Percentiles rank a stretch among this genome's conserved stretches.
Conservation (phyloP, 352 stramenopile genomes). For the Phytopythium boreale region DNA sequence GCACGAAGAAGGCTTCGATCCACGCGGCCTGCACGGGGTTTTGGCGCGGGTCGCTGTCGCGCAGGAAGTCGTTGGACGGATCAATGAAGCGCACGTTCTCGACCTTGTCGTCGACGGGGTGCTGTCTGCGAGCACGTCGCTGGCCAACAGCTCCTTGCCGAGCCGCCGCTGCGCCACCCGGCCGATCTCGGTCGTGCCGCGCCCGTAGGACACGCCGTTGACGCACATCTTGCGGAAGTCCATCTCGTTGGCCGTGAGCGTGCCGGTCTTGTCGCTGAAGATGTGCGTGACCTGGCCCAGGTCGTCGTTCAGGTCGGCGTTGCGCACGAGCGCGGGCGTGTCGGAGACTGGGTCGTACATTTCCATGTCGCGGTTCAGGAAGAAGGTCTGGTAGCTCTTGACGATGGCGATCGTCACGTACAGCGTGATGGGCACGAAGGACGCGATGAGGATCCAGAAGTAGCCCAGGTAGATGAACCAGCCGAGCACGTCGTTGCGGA, state of each 20-base stretch:
- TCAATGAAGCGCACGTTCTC: slow-evolving; percentile 86
- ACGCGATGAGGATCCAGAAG: slow-evolving; percentile 88
- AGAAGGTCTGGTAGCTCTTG: slow-evolving; percentile 85
- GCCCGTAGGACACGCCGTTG: slow-evolving; percentile 76
- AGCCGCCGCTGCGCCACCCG: slow-evolving; percentile 64
- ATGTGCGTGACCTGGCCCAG: slow-evolving; percentile 87
- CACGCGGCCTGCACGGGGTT: slow-evolving; percentile 57
- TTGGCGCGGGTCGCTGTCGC: slow-evolving; percentile 36
- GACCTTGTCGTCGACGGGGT: slow-evolving; percentile 43
- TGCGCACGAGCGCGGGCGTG: slow-evolving; percentile 76
- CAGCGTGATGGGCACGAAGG: slow-evolving; percentile 86
- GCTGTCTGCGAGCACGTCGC: slow-evolving; percentile 69
- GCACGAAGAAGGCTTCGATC: slow-evolving; percentile 81
- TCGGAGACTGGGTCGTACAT: slow-evolving; percentile 85
- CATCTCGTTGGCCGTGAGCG: slow-evolving; percentile 86
- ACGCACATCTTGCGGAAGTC: slow-evolving; percentile 88
- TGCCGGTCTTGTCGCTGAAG: slow-evolving; percentile 88
- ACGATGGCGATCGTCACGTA: slow-evolving; percentile 89
- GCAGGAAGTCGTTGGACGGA: slow-evolving; percentile 55
- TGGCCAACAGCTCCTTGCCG: slow-evolving; percentile 74
- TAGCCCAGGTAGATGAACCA: slow-evolving; percentile 80
- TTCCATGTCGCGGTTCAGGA: slow-evolving; percentile 80
- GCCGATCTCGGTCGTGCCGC: slow-evolving; percentile 82
- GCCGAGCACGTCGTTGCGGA: slow-evolving; percentile 67
- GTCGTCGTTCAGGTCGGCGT: slow-evolving; percentile 85